These are phyloP conservation scores for Leccinum incarnatum DNA, from an alignment of 768 basidiomycete species.

Conservation along the genomic window DNA sequence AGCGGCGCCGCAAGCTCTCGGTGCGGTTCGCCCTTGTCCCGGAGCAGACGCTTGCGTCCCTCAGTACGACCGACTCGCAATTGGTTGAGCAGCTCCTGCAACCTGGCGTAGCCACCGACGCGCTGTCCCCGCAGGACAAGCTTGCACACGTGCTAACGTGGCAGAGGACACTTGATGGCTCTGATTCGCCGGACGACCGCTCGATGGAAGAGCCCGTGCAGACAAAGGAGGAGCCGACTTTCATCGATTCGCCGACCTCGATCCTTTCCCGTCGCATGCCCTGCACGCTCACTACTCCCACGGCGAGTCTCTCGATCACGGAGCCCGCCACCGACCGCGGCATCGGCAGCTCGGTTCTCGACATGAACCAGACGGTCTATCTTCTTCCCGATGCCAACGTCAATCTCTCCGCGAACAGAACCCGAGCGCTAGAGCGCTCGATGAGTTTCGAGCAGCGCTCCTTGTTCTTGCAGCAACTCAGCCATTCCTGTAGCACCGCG, in stretches of 20 bases:
- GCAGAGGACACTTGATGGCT: constrained; percentile 34
- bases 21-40: constrained; percentile 31
- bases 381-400: constrained; percentile 17
- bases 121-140: constrained; percentile 25
- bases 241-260: background rate
- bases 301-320: constrained; percentile 33
- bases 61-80: constrained; percentile 46
- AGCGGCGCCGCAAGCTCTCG: constrained; percentile 26
- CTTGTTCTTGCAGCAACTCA: constrained; percentile 46
- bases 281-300: constrained; percentile 51
- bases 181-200: constrained; percentile 28
- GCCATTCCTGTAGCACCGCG: constrained; percentile 31
- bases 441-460: constrained; percentile 55
- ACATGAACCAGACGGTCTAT: constrained; percentile 28
- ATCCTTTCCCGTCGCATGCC: constrained; percentile 48
- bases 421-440: constrained; percentile 39
- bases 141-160: constrained; percentile 28
- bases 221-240: background rate
- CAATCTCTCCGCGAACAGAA: constrained; percentile 7
- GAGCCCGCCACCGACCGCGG: constrained; percentile 34
- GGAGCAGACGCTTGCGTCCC: constrained; percentile 48
- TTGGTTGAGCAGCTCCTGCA: constrained; percentile 45
- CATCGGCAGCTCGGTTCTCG: constrained; percentile 21
- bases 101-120: constrained; percentile 38
- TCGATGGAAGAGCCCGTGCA: constrained; percentile 31